Evolutionary conservation across 176 grass and related monocot species (phyloP), one percentile per base, ranked within the genome.

Genomic region (Ensete ventricosum): DNA sequence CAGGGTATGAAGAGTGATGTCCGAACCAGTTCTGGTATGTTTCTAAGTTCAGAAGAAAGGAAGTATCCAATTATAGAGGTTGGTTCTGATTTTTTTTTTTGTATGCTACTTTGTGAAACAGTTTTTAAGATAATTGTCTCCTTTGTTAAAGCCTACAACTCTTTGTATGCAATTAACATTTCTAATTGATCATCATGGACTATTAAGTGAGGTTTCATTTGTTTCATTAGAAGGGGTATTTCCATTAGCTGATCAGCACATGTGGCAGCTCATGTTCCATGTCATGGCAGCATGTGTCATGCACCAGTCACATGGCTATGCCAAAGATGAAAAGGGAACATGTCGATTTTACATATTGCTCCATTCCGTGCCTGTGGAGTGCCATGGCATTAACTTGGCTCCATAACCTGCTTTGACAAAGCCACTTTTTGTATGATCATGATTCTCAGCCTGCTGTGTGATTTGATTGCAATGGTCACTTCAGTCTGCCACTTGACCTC

Each of bases 11-110:
- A 92, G 82, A 97, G 93, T 87, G 77, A 90, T 79, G 90, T 90
- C 23, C 90, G 93, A 48, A 97, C 93, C 77, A 97, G 90, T 84
- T 97, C 87, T 82, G 93, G 93, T 73, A 97, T 92, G 90, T 97
- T 97, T 75, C 77, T 97, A 48, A 92, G 51, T 82, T 82, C 75
- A 20, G 71, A 86, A 68, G 85, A 97, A 79, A 77, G 78, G 78
- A 92, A 92, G 53, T 85, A 80, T 71, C 88, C 85, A 58, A 85
- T 90, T 26, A 84, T 97, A 78, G 85, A 97, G 93, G 93, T 97
- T 21, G 14, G 71, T 83, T 76, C 19, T 43, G 50, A 25, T 62
- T 59, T 69, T 29, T 50, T 14, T 29, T 50, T 14, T 16, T 19
- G 69, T 71, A 11, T 50, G 14, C 79, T 22, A 29, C 48, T n/a